Conservation (phyloP, 2,329 filamentous ascomycete species). For the Aspergillus neoniger region DNA sequence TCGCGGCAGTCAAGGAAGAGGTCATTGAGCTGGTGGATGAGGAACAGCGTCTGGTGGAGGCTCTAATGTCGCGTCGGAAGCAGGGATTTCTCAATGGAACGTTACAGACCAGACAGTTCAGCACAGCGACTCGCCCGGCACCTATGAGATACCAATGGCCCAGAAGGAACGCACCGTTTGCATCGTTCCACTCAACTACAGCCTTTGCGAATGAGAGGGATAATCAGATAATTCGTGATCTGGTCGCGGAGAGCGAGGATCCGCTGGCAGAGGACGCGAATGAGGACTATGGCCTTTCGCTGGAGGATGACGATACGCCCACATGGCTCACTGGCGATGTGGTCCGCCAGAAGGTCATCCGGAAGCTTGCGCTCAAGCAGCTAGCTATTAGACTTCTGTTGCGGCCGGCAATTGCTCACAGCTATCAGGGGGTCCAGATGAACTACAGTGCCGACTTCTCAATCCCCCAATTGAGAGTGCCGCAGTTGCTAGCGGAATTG, state of each 20-base stretch:
- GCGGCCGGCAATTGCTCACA: slow-evolving; percentile 42
- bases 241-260: slow-evolving; percentile 9
- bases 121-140: slow-evolving; percentile 23
- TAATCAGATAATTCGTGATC: slow-evolving; percentile 4
- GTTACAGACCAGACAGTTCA: slow-evolving; percentile 29
- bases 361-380: slow-evolving; percentile 42
- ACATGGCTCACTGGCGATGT: slow-evolving; percentile 33
- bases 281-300: slow-evolving; percentile 21
- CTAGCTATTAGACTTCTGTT: slow-evolving; percentile 43
- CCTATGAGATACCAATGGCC: slow-evolving; percentile 15
- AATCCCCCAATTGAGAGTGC: slow-evolving; percentile 32
- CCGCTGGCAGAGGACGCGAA: slow-evolving; percentile 16
- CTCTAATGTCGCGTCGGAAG: slow-evolving; percentile 31
- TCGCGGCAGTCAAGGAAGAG: slow-evolving; percentile 46
- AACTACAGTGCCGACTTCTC: slow-evolving; percentile 33
- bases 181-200: slow-evolving; percentile 6
- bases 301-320: slow-evolving; percentile 25
- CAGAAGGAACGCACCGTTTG: background rate
- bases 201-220: background rate
- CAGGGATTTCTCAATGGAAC: slow-evolving; percentile 20
- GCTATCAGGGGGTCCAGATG: slow-evolving; percentile 38
- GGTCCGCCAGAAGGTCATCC: slow-evolving; percentile 40
- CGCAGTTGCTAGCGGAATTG: slow-evolving; percentile 38
- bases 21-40: slow-evolving; percentile 42
- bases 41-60: slow-evolving; percentile 38